Evolutionary conservation across 2,329 filamentous ascomycete genomes (phyloP).

Genomic region (Fusarium coicis): DNA sequence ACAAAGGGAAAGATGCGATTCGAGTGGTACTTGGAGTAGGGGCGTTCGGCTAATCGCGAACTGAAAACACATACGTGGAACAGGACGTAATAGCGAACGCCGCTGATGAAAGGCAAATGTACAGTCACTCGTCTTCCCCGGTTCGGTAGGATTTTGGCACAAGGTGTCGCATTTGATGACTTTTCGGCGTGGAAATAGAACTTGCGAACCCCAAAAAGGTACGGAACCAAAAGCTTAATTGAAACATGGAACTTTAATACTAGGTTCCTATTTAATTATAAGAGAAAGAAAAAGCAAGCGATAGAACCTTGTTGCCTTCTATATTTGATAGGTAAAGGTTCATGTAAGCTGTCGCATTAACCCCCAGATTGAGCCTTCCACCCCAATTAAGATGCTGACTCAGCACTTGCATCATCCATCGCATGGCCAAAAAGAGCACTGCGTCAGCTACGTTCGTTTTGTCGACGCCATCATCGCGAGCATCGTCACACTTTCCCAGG

Average conservation of each 20-base stretch:
- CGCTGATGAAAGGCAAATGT: neutral
- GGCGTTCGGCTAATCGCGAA: neutral
- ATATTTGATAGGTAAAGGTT: neutral
- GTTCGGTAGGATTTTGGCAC: neutral
- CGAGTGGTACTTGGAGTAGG: neutral
- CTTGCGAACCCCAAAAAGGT: neutral
- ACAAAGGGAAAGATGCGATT: neutral
- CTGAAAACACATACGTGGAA: neutral
- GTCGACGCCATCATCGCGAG: constrained; percentile 25
- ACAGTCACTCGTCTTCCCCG: neutral
- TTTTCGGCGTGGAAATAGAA: neutral
- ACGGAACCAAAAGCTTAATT: neutral
- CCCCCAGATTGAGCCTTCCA: neutral
- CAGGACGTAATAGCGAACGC: neutral
- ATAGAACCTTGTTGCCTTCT: neutral
- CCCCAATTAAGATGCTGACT: constrained; percentile 3
- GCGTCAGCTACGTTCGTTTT: constrained; percentile 33
- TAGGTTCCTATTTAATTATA: neutral
- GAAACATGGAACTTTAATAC: neutral
- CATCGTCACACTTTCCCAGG: constrained; percentile 26
- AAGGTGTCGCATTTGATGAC: neutral
- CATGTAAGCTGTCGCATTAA: neutral
- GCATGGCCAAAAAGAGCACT: constrained; percentile 11
- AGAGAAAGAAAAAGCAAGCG: neutral
- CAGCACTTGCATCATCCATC: neutral